These are phyloP conservation scores for Yamadazyma membranifaciens DNA, from an alignment of 1,139 yeast genomes.

Conservation along the genomic window DNA sequence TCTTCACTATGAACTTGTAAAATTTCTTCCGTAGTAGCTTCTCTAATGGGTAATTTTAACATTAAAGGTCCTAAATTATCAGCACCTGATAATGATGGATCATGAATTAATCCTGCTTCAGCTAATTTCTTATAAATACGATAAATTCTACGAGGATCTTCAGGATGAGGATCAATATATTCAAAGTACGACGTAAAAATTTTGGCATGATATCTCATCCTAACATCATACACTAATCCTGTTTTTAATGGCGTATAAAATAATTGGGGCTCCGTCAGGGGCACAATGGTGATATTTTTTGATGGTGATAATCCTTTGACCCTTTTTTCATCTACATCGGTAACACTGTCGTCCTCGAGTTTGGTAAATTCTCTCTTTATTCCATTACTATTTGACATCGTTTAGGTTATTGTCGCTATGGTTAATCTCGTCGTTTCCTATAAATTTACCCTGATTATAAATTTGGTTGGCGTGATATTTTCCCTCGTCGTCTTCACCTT, in stretches of 20 bases:
- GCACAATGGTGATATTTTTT: constrained; percentile 30
- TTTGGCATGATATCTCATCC: constrained; percentile 97
- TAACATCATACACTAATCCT: constrained; percentile 91
- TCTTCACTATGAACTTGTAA: constrained; percentile 80
- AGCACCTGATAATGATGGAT: constrained; percentile 75
- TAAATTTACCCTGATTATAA: background rate
- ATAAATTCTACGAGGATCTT: constrained; percentile 95
- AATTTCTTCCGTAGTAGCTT: constrained; percentile 84
- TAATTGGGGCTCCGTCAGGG: constrained; percentile 53
- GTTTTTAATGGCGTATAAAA: constrained; percentile 77
- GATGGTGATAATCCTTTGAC: constrained; percentile 1
- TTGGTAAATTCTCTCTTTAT: background rate
- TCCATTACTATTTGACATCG: background rate
- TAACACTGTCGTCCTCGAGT: background rate
- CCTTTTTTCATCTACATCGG: background rate
- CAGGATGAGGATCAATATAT: constrained; percentile 98
- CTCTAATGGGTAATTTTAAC: constrained; percentile 87
- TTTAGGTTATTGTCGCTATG: background rate
- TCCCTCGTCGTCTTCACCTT: background rate
- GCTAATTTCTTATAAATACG: constrained; percentile 90
- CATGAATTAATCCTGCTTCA: constrained; percentile 86
- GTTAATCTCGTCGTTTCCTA: background rate
- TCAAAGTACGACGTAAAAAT: constrained; percentile 89
- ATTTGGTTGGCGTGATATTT: background rate
- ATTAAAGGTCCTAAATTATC: constrained; percentile 85